Conservation (phyloP, 148 eudicot species). For the Diospyros kaki region DNA sequence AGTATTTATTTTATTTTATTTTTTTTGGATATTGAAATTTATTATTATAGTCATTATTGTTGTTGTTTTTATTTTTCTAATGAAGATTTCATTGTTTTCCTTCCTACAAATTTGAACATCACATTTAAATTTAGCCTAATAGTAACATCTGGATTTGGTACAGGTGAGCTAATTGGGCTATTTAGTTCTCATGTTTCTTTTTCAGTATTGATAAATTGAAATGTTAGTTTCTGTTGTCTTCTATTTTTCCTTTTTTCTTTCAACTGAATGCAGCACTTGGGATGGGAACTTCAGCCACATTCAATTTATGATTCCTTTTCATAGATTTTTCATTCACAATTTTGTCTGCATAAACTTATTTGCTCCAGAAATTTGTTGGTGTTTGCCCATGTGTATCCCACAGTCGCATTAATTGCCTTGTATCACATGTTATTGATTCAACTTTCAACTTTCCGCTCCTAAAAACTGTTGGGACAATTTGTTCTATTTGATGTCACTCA, state of each 20-base stretch:
- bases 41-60: too few species aligned
- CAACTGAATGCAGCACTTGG: not conserved
- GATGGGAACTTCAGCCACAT: not conserved
- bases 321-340: not conserved
- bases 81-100: too few species aligned
- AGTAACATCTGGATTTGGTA: too few species aligned
- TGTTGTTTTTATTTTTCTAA: too few species aligned
- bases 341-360: not conserved
- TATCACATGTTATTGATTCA: not conserved
- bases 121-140: too few species aligned
- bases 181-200: too few species aligned
- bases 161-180: too few species aligned
- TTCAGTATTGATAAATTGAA: not conserved
- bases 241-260: not conserved
- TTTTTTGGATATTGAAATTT: too few species aligned
- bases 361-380: slow-evolving; percentile 2
- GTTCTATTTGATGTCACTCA: too few species aligned
- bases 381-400: not conserved
- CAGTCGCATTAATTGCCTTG: not conserved
- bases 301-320: not conserved
- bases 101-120: too few species aligned
- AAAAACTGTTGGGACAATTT: too few species aligned
- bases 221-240: slow-evolving; percentile 1
- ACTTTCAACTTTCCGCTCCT: not conserved
- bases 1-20: too few species aligned